A percentile compares a stretch with the other conserved stretches of the same genome.
phyloP scores from a whole-genome alignment of 805 yeast species.

The Deakozyma indianensis region DNA sequence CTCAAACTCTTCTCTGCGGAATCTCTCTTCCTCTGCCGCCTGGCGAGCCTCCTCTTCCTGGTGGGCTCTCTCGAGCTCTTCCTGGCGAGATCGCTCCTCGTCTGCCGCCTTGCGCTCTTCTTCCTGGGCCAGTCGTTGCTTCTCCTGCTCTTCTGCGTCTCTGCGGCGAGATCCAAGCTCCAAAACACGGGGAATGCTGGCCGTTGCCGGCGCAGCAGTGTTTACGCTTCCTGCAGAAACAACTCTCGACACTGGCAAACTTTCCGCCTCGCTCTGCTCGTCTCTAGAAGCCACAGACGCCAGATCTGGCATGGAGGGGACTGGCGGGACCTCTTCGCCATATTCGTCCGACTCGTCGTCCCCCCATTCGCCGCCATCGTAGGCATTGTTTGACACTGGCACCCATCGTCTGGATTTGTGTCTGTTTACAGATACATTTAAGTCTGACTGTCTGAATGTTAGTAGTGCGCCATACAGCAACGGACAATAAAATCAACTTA shows the following conservation, averaged over 20 bases:
- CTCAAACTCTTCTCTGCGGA: neutral
- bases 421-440: neutral
- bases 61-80: neutral
- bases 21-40: neutral
- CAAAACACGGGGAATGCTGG: neutral
- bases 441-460: neutral
- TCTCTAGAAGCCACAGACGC: neutral
- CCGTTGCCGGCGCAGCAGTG: neutral
- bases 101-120: neutral
- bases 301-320: neutral
- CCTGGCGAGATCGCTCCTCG: neutral
- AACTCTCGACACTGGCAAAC: neutral
- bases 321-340: neutral
- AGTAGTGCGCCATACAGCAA: neutral
- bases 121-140: neutral
- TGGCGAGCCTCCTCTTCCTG: neutral
- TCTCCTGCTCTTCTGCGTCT: neutral
- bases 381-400: neutral
- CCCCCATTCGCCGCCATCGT: constrained; percentile 1
- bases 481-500: neutral
- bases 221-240: neutral
- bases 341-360: constrained; percentile 1
- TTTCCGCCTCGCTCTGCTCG: neutral
- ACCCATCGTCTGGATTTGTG: neutral
- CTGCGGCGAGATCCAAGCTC: neutral